Evolutionary conservation across 768 basidiomycete genomes (phyloP).

Genomic region (Auriscalpium vulgare): DNA sequence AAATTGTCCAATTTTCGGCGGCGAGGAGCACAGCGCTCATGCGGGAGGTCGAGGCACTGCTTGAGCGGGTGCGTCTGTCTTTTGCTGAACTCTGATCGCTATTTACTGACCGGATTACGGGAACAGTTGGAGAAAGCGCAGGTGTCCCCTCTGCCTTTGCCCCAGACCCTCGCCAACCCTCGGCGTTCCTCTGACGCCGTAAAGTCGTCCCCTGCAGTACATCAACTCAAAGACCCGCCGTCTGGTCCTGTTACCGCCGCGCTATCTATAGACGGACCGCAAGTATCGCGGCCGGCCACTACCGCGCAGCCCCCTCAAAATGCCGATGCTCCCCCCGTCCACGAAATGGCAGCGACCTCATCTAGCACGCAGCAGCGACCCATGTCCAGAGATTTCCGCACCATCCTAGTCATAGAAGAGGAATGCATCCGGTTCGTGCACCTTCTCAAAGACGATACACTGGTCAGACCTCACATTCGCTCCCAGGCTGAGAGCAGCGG

Average conservation of each 20-base stretch:
- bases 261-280: no score
- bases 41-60: constrained; percentile 6
- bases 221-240: no score
- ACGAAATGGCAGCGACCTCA: not conserved
- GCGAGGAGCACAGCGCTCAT: constrained; percentile 9
- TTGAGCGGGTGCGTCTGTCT: constrained; percentile 5
- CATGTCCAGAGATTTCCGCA: not conserved
- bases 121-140: constrained; percentile 9
- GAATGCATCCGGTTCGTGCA: constrained; percentile 13
- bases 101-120: not conserved
- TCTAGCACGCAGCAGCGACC: not conserved
- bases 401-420: constrained; percentile 11
- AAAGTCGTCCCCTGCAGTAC: no score
- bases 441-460: not conserved
- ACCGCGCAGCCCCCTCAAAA: no score
- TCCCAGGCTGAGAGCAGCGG: constrained; percentile 7
- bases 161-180: no score
- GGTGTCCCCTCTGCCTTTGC: not conserved
- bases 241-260: no score
- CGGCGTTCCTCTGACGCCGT: no score
- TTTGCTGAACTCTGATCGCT: not conserved
- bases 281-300: no score
- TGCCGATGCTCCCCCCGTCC: not conserved
- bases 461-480: not conserved
- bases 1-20: constrained; percentile 9